These are phyloP conservation scores for Paxillus ammoniavirescens DNA, from an alignment of 768 basidiomycete species.

Conservation along the genomic window DNA sequence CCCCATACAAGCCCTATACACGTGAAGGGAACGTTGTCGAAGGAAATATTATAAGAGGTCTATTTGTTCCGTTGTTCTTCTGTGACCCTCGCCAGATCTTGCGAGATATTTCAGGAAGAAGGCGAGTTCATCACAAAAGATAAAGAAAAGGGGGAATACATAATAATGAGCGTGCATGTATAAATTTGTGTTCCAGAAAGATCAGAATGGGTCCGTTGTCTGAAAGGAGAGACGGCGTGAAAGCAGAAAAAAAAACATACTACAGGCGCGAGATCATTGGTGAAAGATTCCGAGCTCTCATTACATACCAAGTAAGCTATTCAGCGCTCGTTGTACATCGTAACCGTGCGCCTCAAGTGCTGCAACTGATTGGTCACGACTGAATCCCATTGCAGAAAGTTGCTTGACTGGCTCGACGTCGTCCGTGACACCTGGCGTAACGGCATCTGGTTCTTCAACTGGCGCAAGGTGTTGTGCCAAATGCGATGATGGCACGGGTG, in stretches of 20 bases:
- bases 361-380: constrained; percentile 71
- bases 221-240: constrained; percentile 15
- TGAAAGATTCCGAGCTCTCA: constrained; percentile 15
- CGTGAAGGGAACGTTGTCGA: neutral
- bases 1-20: neutral
- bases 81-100: neutral
- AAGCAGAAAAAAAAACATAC: constrained; percentile 3
- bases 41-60: neutral
- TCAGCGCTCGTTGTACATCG: constrained; percentile 75
- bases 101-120: constrained; percentile 4
- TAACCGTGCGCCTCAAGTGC: constrained; percentile 86
- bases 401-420: constrained; percentile 78
- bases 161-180: constrained; percentile 31
- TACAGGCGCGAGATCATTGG: constrained; percentile 19
- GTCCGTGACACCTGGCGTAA: constrained; percentile 59
- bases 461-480: constrained; percentile 40
- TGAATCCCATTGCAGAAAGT: constrained; percentile 90
- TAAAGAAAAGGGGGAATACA: constrained; percentile 3
- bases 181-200: constrained; percentile 27
- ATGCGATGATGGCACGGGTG: constrained; percentile 38
- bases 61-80: neutral
- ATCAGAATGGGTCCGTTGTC: constrained; percentile 14
- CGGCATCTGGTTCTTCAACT: constrained; percentile 40
- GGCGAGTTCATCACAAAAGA: constrained; percentile 15
- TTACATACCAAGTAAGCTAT: constrained; percentile 57